phyloP scores from a whole-genome alignment of 371 early-diverging fungal species.

The Mortierella sp. region DNA sequence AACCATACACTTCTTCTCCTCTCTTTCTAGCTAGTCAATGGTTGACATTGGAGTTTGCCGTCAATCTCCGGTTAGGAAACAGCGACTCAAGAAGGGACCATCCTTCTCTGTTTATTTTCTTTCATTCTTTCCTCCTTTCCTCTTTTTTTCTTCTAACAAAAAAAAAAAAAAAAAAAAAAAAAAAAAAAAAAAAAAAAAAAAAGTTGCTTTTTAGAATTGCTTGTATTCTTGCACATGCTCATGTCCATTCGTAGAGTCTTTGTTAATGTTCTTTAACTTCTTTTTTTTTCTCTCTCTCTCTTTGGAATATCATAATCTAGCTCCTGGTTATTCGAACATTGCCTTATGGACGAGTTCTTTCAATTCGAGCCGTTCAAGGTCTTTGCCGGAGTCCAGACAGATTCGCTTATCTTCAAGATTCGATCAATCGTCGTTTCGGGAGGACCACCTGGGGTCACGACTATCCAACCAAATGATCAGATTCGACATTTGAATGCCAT shows the following conservation, averaged over 20 bases:
- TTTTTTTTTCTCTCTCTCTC: too few species aligned
- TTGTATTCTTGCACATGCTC: too few species aligned
- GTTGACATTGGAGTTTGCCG: conserved; percentile 70
- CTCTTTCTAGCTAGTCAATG: conserved; percentile 69
- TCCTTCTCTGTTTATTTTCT: too few species aligned
- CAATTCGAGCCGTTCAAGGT: conserved; percentile 77
- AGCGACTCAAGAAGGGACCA: background rate
- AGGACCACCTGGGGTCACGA: conserved; percentile 3
- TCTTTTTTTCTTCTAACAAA: too few species aligned
- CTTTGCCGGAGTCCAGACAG: conserved; percentile 73
- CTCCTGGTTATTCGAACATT: conserved; percentile 68
- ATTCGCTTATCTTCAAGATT: conserved; percentile 70
- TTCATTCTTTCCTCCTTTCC: too few species aligned
- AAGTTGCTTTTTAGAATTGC: too few species aligned
- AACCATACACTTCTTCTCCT: background rate
- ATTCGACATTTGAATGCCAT: conserved; percentile 6
- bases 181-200: too few species aligned
- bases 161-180: too few species aligned
- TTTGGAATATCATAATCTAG: conserved; percentile 49
- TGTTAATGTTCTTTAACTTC: too few species aligned
- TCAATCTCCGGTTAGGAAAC: conserved; percentile 51
- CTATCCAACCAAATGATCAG: background rate
- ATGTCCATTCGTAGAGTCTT: too few species aligned
- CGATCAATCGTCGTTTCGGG: conserved; percentile 12
- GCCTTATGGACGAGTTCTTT: conserved; percentile 63